Base-by-base conservation (phyloP, 1,284 basidiomycete genomes). In the Heliocybe sulcata region DNA sequence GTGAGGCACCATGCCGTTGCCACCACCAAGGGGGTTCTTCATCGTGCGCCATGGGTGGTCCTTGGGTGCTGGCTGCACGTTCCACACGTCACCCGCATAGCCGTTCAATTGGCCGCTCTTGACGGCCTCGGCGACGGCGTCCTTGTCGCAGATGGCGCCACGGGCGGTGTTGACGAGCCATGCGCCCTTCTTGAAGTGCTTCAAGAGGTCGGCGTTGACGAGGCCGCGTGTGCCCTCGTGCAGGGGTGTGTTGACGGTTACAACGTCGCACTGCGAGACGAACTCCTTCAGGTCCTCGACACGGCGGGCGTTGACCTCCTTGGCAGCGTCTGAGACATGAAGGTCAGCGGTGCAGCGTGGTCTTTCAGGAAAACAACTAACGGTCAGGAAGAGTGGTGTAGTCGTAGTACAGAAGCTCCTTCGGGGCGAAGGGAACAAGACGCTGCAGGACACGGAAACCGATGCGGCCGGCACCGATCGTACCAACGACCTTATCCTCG, bases 161-260 rank as follows among this genome's bases (percentile, higher is more conserved):
- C 93, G 91, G 45, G 94, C 94, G 29, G 93, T 95, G 81, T 96
- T 95, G 67, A 96, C 85, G 62, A 95, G 80, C 88, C 90, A 94
- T 19, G 89, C 80, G 51, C 85, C 85, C 66, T 90, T 88, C 82
- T 98, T 97, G 83, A 97, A 92, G 75, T 91, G 87, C 66, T 81
- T 81, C 63, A 98, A 77, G 52, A 92, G 83, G 42, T 94, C 90
- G 45, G 81, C 80, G 76, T 94, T 91, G 65, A 94, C 77, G 33
- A 94, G 81, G 20, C 87, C 90, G 51, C 76, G 75, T 35, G 94
- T 96, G 38, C 86, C 85, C 67, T 94, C 92, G 77, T 96, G 92
- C 29, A 98, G 77, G 38, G 94, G 94, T 69, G 86, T 88, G 77
- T 97, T 98, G 72, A 94, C 81, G 38, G 90, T 92, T 60, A 94